Percentiles rank a stretch among this genome's conserved stretches.
Evolutionary conservation across 331 rosid genomes (phyloP).

Genomic region (Stylosanthes scabra): DNA sequence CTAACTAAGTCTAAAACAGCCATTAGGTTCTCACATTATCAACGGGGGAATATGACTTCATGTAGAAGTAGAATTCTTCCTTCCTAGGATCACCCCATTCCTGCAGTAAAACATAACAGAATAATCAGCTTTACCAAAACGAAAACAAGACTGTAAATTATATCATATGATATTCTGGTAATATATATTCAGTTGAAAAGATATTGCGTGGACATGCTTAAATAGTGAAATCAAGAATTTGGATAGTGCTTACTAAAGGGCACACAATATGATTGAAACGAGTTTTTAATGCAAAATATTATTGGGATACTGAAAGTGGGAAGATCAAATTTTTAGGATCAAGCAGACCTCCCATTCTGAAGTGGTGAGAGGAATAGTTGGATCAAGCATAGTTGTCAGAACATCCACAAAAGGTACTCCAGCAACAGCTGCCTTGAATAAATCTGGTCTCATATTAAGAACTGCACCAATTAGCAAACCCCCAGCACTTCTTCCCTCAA

Average conservation of each 20-base stretch:
- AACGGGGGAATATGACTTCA: slow-evolving; percentile 97
- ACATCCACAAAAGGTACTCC: slow-evolving; percentile 99
- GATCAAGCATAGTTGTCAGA: slow-evolving; percentile 95
- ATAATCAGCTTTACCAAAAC: slow-evolving; percentile 16
- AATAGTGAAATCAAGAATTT: slow-evolving; percentile 29
- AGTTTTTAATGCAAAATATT: neutral
- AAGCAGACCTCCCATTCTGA: slow-evolving; percentile 81
- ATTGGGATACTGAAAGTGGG: neutral
- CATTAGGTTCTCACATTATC: slow-evolving; percentile 76
- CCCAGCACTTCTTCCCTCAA: slow-evolving; percentile 93
- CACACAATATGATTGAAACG: slow-evolving; percentile 19
- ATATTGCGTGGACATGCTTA: neutral
- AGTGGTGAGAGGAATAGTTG: slow-evolving; percentile 96
- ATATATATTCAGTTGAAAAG: neutral
- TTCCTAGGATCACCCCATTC: slow-evolving; percentile 98
- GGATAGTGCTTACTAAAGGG: slow-evolving; percentile 2
- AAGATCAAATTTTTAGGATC: slow-evolving; percentile 17
- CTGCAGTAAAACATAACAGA: slow-evolving; percentile 55
- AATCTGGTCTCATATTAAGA: slow-evolving; percentile 95
- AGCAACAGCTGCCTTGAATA: slow-evolving; percentile 90
- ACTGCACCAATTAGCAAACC: slow-evolving; percentile 94
- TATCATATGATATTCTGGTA: slow-evolving; percentile 1
- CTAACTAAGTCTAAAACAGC: neutral
- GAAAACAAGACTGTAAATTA: slow-evolving; percentile 29
- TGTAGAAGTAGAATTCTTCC: slow-evolving; percentile 92